These are phyloP conservation scores for Garcia nutans DNA, from an alignment of 345 rosid species.

Conservation along the genomic window DNA sequence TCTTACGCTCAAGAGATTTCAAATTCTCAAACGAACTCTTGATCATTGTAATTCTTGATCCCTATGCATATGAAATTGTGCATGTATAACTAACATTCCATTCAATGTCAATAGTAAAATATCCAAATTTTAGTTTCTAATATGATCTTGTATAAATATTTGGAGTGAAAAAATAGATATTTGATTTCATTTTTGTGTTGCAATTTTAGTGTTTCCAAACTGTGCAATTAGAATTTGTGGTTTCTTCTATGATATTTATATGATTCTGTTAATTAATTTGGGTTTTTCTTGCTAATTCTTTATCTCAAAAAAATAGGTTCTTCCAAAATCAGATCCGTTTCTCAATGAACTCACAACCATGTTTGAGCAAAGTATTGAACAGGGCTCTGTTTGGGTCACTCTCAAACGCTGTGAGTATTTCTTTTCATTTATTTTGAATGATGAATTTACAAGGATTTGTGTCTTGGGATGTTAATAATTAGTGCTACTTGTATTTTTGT, in stretches of 20 bases:
- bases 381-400: conserved; percentile 92
- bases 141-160: no score
- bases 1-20: not conserved
- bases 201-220: not conserved
- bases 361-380: conserved; percentile 77
- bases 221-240: no score
- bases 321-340: conserved; percentile 79
- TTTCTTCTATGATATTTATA: not conserved
- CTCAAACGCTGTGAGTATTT: conserved; percentile 72
- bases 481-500: not conserved
- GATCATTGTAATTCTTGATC: conserved; percentile 1
- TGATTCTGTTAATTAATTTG: no score
- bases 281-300: not conserved
- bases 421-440: not conserved
- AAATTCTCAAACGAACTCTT: not conserved
- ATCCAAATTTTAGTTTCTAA: no score
- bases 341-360: conserved; percentile 87
- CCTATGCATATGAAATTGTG: not conserved
- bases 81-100: not conserved
- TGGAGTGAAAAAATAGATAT: no score
- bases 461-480: not conserved
- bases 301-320: conserved; percentile 41
- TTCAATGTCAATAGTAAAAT: no score
- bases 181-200: no score
- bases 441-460: conserved; percentile 1